Evolutionary conservation across 306 rosid genomes (phyloP).

Genomic region (Prunus padus): DNA sequence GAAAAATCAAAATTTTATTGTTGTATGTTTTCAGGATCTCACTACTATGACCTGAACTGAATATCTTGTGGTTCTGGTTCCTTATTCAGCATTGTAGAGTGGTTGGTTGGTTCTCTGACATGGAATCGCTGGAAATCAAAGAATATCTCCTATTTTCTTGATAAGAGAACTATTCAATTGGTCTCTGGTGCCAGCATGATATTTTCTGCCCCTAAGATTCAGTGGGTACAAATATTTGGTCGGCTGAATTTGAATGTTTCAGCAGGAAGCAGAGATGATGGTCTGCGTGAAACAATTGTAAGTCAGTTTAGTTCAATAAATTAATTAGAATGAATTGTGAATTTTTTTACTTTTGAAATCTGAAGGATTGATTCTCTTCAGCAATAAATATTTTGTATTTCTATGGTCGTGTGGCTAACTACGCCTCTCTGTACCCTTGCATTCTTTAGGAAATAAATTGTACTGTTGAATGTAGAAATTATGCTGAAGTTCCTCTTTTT

Average conservation of each 20-base stretch:
- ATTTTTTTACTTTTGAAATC: neutral
- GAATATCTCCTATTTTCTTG: conserved; percentile 32
- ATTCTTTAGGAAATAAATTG: neutral
- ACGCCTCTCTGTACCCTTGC: neutral
- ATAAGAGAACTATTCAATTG: conserved; percentile 34
- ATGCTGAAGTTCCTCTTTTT: neutral
- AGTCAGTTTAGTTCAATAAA: conserved; percentile 7
- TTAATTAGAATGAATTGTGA: neutral
- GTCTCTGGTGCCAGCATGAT: conserved; percentile 49
- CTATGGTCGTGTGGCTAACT: neutral
- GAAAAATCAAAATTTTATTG: neutral
- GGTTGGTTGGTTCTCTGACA: conserved; percentile 28
- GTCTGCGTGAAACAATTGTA: conserved; percentile 29
- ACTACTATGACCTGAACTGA: neutral
- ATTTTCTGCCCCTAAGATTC: conserved; percentile 38
- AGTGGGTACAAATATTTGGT: conserved; percentile 35
- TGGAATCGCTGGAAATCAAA: conserved; percentile 39
- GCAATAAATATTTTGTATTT: neutral
- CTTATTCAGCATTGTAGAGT: conserved; percentile 33
- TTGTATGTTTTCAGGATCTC: conserved; percentile 10
- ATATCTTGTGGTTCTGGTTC: conserved; percentile 25
- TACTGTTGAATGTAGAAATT: neutral
- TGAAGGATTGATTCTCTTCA: neutral
- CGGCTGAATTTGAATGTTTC: conserved; percentile 24
- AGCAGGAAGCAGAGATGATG: conserved; percentile 12